A percentile compares a stretch with the other conserved stretches of the same genome.
These are phyloP conservation scores for Tillandsia fasciculata DNA, from an alignment of 176 grass and related monocot genomes.

Conservation along the genomic window DNA sequence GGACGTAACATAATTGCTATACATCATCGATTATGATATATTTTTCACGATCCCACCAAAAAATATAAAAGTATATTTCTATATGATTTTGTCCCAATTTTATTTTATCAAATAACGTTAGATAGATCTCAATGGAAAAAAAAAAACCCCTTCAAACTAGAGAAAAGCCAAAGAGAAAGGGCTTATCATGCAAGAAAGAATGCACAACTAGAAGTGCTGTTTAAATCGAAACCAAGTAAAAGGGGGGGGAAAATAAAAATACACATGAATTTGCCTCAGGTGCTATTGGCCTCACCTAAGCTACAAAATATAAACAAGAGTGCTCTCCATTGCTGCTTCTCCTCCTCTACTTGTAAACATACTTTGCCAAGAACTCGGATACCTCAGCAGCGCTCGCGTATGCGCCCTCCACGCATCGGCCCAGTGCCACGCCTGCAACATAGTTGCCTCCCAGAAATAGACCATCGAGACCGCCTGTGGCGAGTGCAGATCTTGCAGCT, in stretches of 20 bases:
- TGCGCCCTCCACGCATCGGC: constrained; percentile 73
- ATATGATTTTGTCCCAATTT: too few species aligned
- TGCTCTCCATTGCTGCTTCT: background rate
- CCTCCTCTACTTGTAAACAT: constrained; percentile 11
- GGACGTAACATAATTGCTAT: too few species aligned
- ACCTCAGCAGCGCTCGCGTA: constrained; percentile 59
- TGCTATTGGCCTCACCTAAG: background rate
- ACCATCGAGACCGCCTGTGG: constrained; percentile 31
- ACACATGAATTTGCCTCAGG: background rate
- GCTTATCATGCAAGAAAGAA: too few species aligned
- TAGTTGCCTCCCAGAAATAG: constrained; percentile 91
- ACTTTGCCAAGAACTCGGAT: constrained; percentile 61
- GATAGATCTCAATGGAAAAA: too few species aligned
- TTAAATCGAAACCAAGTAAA: too few species aligned
- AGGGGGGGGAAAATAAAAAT: background rate
- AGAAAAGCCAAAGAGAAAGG: too few species aligned
- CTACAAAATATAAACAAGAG: background rate
- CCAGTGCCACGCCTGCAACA: constrained; percentile 75
- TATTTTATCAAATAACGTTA: too few species aligned
- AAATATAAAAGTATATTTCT: too few species aligned
- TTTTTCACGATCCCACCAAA: too few species aligned
- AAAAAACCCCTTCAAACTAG: too few species aligned
- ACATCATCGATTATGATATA: too few species aligned
- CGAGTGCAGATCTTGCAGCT: constrained; percentile 43
- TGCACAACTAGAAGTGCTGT: too few species aligned